These are phyloP conservation scores for Fusarium sterilihyphosum DNA, from an alignment of 2,329 filamentous ascomycete species.

Conservation along the genomic window DNA sequence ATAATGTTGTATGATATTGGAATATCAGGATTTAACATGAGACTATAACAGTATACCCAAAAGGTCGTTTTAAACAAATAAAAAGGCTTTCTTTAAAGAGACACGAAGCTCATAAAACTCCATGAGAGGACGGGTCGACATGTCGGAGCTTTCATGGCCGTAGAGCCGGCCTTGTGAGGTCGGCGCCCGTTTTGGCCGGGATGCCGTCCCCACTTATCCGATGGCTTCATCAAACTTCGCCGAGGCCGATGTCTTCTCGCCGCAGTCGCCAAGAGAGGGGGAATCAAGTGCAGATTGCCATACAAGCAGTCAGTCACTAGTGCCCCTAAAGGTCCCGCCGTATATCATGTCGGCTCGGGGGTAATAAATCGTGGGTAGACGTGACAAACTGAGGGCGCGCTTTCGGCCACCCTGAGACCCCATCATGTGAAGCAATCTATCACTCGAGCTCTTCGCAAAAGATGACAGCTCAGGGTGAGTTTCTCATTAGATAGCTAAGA, in stretches of 20 bases:
- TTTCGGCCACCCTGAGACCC: background rate
- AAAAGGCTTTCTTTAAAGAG: background rate
- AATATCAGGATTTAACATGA: rapidly evolving
- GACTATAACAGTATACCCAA: rapidly evolving
- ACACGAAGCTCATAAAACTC: background rate
- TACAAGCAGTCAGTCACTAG: rapidly evolving
- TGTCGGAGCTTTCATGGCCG: background rate
- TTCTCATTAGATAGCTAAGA: too few relatives aligned
- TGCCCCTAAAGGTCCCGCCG: rapidly evolving
- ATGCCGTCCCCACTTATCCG: background rate
- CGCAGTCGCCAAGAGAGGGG: background rate
- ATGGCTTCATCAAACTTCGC: background rate
- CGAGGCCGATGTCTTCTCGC: background rate
- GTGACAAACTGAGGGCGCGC: background rate
- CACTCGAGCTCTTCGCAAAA: too few relatives aligned
- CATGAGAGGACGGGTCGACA: background rate
- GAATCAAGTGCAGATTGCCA: background rate
- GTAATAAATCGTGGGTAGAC: rapidly evolving
- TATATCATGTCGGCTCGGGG: too few relatives aligned
- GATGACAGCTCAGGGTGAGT: too few relatives aligned
- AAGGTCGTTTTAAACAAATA: rapidly evolving
- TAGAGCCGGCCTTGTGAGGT: background rate
- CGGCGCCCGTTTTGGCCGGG: background rate
- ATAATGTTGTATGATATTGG: background rate
- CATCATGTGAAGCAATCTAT: too few relatives aligned